A percentile compares a stretch with the other conserved stretches of the same genome.
phyloP scores from a whole-genome alignment of 139 green algal genomes.

The Chlamydomonas sp. region DNA sequence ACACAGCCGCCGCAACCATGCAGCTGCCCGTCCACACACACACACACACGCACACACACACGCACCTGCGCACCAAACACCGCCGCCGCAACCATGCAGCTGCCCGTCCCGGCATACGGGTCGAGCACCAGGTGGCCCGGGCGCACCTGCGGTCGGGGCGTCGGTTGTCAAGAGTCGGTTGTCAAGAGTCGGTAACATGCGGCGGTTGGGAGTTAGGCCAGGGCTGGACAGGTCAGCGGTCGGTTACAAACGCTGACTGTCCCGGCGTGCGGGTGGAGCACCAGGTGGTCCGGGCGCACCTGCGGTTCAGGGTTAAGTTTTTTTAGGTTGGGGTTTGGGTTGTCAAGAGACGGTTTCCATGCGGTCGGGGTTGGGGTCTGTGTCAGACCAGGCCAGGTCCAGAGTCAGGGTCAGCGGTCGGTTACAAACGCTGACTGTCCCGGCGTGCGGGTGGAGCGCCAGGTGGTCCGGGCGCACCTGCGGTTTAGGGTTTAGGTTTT shows the following conservation, averaged over 20 bases:
- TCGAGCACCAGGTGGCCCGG: constrained; percentile 1
- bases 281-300: neutral
- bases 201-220: too few species aligned
- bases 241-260: too few species aligned
- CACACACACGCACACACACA: neutral
- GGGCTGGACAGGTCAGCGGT: too few species aligned
- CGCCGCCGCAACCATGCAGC: constrained; percentile 76
- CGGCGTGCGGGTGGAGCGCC: too few species aligned
- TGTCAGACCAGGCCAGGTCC: too few species aligned
- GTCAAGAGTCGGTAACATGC: too few species aligned
- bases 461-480: neutral
- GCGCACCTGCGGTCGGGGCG: neutral
- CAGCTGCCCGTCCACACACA: neutral
- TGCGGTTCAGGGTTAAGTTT: neutral
- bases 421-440: too few species aligned
- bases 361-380: too few species aligned
- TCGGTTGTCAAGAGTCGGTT: neutral
- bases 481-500: too few species aligned
- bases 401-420: too few species aligned
- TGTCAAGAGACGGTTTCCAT: too few species aligned
- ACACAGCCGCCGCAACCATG: neutral
- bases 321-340: neutral
- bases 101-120: constrained; percentile 38
- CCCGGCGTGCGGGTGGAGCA: too few species aligned
- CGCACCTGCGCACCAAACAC: constrained; percentile 56